phyloP scores from a whole-genome alignment of 2,329 filamentous ascomycete genomes.

The Aschersonia sp. region DNA sequence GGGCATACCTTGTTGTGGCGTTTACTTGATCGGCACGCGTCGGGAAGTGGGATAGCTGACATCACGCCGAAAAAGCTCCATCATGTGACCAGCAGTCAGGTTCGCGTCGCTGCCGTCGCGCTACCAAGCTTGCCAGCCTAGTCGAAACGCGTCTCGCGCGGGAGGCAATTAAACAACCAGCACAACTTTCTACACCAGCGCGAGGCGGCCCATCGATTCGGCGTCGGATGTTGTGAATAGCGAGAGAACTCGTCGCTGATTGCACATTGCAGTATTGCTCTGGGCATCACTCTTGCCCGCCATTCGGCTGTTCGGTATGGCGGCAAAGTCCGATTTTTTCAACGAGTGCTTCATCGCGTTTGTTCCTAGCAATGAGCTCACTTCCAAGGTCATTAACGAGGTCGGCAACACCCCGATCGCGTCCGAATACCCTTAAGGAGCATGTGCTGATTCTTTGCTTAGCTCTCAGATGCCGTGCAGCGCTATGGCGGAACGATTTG shows the following conservation, averaged over 20 bases:
- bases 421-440: neutral
- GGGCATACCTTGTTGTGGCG: too few relatives aligned
- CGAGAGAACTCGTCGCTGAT: too few relatives aligned
- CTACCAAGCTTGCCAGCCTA: neutral
- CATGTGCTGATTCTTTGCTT: constrained; percentile 3
- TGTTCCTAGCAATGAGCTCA: constrained; percentile 25
- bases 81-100: constrained; percentile 21
- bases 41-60: too few relatives aligned
- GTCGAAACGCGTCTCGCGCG: constrained; percentile 5
- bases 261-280: too few relatives aligned
- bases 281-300: too few relatives aligned
- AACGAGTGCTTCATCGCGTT: constrained; percentile 29
- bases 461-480: constrained; percentile 28
- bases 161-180: neutral
- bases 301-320: constrained; percentile 11
- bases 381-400: constrained; percentile 25
- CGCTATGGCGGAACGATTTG: constrained; percentile 37
- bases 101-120: constrained; percentile 16
- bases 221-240: too few relatives aligned
- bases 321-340: constrained; percentile 19
- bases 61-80: too few relatives aligned
- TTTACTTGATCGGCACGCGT: too few relatives aligned
- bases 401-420: constrained; percentile 11
- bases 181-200: too few relatives aligned
- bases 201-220: too few relatives aligned